A percentile compares a stretch with the other conserved stretches of the same genome.
Conservation (phyloP, 768 basidiomycete species). For the Termitomyces sp. region DNA sequence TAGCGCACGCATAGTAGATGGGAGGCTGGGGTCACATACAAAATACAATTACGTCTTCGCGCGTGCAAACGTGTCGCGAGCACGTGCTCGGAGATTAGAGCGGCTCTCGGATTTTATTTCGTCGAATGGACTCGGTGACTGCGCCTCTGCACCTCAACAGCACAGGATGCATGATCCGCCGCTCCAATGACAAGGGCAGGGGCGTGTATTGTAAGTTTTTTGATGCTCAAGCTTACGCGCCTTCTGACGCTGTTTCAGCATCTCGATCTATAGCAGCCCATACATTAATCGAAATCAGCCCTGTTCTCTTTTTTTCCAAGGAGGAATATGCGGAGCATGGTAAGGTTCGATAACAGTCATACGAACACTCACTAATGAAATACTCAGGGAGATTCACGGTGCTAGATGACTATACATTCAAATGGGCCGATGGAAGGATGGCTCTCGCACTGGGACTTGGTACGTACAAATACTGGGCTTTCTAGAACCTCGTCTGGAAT, state of each 20-base stretch:
- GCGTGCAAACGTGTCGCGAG: constrained; percentile 8
- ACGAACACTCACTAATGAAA: not conserved
- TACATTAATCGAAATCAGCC: constrained; percentile 78
- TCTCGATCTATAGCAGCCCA: constrained; percentile 48
- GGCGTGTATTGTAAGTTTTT: constrained; percentile 55
- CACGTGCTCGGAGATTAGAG: constrained; percentile 15
- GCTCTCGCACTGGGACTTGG: constrained; percentile 78
- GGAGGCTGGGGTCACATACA: not conserved
- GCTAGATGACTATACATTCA: constrained; percentile 73
- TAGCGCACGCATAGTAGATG: constrained; percentile 18
- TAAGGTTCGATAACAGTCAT: constrained; percentile 3
- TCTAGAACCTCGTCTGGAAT: not conserved
- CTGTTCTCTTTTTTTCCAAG: constrained; percentile 70
- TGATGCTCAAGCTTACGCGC: not conserved
- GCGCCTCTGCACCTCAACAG: constrained; percentile 36
- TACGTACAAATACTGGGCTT: constrained; percentile 19
- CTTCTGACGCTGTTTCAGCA: constrained; percentile 28
- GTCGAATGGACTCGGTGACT: constrained; percentile 6
- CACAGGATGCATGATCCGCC: constrained; percentile 43
- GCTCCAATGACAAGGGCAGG: constrained; percentile 45
- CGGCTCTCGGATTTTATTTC: constrained; percentile 10
- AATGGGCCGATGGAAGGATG: constrained; percentile 69
- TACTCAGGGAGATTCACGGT: constrained; percentile 45
- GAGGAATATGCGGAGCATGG: constrained; percentile 69
- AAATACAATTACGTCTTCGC: not conserved